A percentile compares a stretch with the other conserved stretches of the same genome.
phyloP scores from a whole-genome alignment of 2,329 filamentous ascomycete species.

The Coccinonectria pachysandricola region DNA sequence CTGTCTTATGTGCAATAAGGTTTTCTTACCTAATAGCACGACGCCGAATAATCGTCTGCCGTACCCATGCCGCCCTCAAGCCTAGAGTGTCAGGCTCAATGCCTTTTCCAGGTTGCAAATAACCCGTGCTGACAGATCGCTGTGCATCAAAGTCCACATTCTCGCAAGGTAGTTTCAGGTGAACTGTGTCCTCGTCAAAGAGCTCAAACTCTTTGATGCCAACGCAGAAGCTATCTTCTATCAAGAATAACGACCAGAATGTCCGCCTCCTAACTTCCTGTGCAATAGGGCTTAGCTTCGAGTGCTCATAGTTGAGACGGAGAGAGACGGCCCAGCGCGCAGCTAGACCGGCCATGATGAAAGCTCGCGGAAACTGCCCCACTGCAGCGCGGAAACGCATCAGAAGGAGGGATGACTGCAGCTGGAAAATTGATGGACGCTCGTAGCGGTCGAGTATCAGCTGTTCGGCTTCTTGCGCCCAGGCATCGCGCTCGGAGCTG shows the following conservation, averaged over 20 bases:
- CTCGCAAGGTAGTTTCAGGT: conserved; percentile 17
- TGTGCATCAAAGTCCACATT: conserved; percentile 15
- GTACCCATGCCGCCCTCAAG: conserved; percentile 14
- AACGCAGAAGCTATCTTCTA: conserved; percentile 19
- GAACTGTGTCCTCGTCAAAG: conserved; percentile 15
- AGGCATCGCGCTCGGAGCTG: conserved; percentile 6
- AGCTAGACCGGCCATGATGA: conserved; percentile 18
- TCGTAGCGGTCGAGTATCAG: conserved; percentile 16
- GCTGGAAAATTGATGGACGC: conserved; percentile 17
- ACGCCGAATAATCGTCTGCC: conserved; percentile 13
- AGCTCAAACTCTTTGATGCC: conserved; percentile 18
- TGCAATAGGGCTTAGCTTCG: conserved; percentile 11
- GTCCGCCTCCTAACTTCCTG: conserved; percentile 17
- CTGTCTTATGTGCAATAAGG: too few relatives aligned
- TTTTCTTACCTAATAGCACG: conserved; percentile 10
- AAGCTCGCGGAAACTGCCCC: conserved; percentile 16
- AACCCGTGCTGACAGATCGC: conserved; percentile 12
- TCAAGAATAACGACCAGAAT: conserved; percentile 17
- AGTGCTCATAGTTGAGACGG: conserved; percentile 19
- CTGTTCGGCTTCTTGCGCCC: conserved; percentile 16
- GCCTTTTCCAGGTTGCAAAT: conserved; percentile 16
- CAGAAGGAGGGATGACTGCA: conserved; percentile 16
- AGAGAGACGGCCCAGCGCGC: conserved; percentile 17
- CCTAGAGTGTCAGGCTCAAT: conserved; percentile 15
- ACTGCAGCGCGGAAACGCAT: conserved; percentile 18